These are phyloP conservation scores for Aurifilum marmelostoma DNA, from an alignment of 2,329 filamentous ascomycete genomes.

Conservation along the genomic window DNA sequence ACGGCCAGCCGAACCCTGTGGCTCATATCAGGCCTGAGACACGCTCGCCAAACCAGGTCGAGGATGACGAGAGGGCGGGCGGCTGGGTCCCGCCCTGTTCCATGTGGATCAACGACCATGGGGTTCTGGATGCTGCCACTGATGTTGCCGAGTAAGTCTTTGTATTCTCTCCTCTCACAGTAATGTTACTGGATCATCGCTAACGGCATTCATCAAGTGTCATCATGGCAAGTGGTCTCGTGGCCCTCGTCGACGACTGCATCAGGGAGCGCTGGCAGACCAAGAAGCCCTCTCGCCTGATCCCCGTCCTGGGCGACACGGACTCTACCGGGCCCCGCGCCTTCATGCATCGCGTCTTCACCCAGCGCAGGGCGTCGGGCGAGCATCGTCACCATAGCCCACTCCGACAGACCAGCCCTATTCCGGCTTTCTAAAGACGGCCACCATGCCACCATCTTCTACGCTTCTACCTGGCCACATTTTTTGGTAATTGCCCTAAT, in stretches of 20 bases:
- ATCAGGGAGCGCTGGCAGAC: constrained; percentile 77
- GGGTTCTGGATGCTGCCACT: constrained; percentile 68
- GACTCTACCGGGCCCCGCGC: constrained; percentile 42
- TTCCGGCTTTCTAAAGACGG: constrained; percentile 31
- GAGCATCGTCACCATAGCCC: constrained; percentile 32
- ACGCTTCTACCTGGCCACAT: background rate
- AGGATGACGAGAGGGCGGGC: constrained; percentile 74
- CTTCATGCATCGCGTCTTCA: constrained; percentile 41
- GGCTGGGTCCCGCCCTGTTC: constrained; percentile 90
- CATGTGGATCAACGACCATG: constrained; percentile 83
- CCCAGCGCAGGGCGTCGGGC: constrained; percentile 35
- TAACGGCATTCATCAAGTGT: constrained; percentile 65
- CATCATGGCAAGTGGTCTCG: constrained; percentile 85
- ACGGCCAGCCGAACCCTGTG: constrained; percentile 64
- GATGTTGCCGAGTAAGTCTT: constrained; percentile 82
- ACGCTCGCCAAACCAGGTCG: constrained; percentile 69
- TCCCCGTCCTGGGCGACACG: constrained; percentile 42
- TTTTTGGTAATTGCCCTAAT: no score
- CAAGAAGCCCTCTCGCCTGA: constrained; percentile 44
- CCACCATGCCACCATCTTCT: background rate
- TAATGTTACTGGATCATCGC: constrained; percentile 31
- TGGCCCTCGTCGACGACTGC: constrained; percentile 86
- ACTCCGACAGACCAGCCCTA: constrained; percentile 32
- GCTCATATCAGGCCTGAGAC: constrained; percentile 86
- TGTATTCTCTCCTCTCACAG: constrained; percentile 27